Percentiles rank a stretch among this genome's conserved stretches.
phyloP scores from a whole-genome alignment of 345 rosid genomes.

The Syzygium aqueum region DNA sequence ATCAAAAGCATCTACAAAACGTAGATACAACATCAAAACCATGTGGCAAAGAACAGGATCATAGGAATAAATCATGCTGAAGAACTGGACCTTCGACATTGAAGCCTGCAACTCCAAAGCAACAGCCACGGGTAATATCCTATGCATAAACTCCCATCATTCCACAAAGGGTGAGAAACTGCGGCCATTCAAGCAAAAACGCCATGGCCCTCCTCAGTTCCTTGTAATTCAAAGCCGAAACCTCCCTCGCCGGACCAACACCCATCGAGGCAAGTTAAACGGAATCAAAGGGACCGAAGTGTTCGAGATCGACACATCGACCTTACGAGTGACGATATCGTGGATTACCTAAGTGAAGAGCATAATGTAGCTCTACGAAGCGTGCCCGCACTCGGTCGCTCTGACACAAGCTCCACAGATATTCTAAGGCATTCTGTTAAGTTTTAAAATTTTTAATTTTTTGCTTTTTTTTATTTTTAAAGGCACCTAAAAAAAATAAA shows the following conservation, averaged over 20 bases:
- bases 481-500: too few species aligned
- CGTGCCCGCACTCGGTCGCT: conserved; percentile 70
- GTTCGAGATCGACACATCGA: conserved; percentile 56
- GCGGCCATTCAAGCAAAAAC: conserved; percentile 77
- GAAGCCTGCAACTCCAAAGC: conserved; percentile 85
- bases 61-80: conserved; percentile 76
- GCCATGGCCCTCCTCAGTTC: conserved; percentile 86
- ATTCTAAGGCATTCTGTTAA: too few species aligned
- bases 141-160: conserved; percentile 74
- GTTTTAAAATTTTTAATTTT: too few species aligned
- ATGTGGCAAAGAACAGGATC: conserved; percentile 73
- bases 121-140: conserved; percentile 67
- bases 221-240: conserved; percentile 59
- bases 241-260: conserved; percentile 21
- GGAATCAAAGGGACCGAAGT: conserved; percentile 74
- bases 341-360: conserved; percentile 53
- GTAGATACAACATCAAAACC: conserved; percentile 53
- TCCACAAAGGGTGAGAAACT: conserved; percentile 69
- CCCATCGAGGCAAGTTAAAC: conserved; percentile 56
- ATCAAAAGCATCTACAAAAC: conserved; percentile 59
- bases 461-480: too few species aligned
- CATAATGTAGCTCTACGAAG: conserved; percentile 69
- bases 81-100: conserved; percentile 86
- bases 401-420: conserved; percentile 83
- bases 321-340: conserved; percentile 44